These are phyloP conservation scores for Cicer bijugum DNA, from an alignment of 306 rosid species.

Conservation along the genomic window DNA sequence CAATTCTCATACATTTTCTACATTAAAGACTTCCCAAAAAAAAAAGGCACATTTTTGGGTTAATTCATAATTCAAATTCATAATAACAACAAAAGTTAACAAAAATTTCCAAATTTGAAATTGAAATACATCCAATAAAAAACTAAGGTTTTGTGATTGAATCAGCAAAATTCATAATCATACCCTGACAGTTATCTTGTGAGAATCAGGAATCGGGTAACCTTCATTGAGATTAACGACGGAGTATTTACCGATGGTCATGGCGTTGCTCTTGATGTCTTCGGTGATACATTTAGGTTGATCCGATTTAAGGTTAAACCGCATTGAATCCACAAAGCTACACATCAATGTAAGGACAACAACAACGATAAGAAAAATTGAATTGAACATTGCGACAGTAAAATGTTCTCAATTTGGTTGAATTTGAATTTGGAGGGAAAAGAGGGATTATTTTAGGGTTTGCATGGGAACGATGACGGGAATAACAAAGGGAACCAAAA, in stretches of 20 bases:
- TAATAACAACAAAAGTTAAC: background rate
- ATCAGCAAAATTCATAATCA: background rate
- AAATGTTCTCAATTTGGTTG: background rate
- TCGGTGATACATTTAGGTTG: constrained; percentile 72
- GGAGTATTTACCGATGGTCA: constrained; percentile 68
- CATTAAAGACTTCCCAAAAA: constrained; percentile 4
- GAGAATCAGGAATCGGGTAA: constrained; percentile 59
- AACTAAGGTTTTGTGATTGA: background rate
- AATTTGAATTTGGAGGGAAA: constrained; percentile 18
- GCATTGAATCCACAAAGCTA: constrained; percentile 52
- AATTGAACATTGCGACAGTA: constrained; percentile 41
- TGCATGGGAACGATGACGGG: constrained; percentile 1
- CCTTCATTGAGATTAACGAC: constrained; percentile 56
- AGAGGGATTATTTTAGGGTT: constrained; percentile 21
- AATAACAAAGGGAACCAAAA: constrained; percentile 24
- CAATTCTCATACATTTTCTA: constrained; percentile 22
- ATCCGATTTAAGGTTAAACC: constrained; percentile 63
- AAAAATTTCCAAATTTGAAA: constrained; percentile 14
- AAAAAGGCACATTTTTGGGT: background rate
- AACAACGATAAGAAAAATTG: constrained; percentile 30
- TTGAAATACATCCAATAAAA: background rate
- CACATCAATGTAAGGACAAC: constrained; percentile 43
- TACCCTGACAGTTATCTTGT: constrained; percentile 71
- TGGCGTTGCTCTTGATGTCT: constrained; percentile 60
- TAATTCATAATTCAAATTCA: background rate